Evolutionary conservation across 2,329 filamentous ascomycete species (phyloP), one percentile per base, ranked within the genome.

Genomic region (Grosmannia penicillata): DNA sequence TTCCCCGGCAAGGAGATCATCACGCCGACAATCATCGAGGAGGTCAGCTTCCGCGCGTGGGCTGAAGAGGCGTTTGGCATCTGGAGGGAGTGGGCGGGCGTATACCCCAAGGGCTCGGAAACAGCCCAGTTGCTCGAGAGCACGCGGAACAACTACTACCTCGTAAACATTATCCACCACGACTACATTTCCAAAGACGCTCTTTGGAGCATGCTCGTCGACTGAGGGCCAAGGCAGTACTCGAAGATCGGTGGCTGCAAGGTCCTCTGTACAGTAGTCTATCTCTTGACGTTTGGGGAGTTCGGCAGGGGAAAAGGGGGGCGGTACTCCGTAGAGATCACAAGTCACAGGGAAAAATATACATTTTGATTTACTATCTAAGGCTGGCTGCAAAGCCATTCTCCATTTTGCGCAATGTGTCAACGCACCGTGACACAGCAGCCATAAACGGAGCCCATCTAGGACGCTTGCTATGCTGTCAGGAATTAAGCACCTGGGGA

Each of bases 1-100:
- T 98, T 96, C 64, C 89, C 91, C 0, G 91, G 91, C 42, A 94
- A 96, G 57, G 91, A 98, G 59, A 95, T 98, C 54, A 86, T 98
- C 19, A 91, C 98, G 58, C 91, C 91, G 13, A 98, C 91, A 13
- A 95, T 98, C 50, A 91, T 98, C 37, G 91, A 98, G 62, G 93
- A 85, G 14, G 80, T 98, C 56, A 93, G 84, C 56, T 98, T 98
- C 72, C 67, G 96, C 37, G 91, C 91, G 2, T 98, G 91, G 91
- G 73, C 77, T 41, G 91, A 96, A 54, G 91, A 98, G 66, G 89
- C 91, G 1, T 98, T 91, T 62, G 81, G 80, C 24, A 94, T 96
- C 52, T 96, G 89, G 82, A 72, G 68, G 30, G 91, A 96, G 63
- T 98, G 91, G 91, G 78, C 82, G 43, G 71, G 82, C 48, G 81